Conservation (phyloP, 345 rosid species). For the Eucalyptus decipiens region DNA sequence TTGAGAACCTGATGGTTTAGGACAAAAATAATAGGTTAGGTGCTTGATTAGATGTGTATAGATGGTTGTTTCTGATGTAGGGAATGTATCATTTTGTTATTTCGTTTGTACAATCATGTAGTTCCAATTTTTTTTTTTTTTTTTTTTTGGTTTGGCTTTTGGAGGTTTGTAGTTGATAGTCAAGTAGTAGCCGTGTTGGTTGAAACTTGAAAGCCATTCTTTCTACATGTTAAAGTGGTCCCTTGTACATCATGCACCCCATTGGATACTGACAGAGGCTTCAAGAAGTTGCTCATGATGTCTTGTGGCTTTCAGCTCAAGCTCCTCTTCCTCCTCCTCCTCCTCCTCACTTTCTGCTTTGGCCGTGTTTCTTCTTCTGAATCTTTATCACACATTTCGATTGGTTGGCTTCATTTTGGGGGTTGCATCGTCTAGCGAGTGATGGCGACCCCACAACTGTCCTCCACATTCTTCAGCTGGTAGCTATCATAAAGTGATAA, state of each 20-base stretch:
- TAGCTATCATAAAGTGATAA: not conserved
- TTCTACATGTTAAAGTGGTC: not conserved
- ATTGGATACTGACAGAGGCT: not conserved
- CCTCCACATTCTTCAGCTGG: not conserved
- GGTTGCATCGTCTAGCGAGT: not conserved
- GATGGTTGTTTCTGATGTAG: not conserved
- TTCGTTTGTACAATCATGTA: not conserved
- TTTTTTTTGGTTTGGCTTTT: not conserved
- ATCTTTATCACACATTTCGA: not conserved
- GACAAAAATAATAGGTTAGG: not conserved
- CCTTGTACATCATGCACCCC: too few relatives aligned
- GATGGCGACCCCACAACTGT: not conserved
- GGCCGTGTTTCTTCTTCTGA: not conserved
- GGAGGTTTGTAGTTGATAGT: not conserved
- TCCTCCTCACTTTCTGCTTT: not conserved
- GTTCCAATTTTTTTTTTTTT: not conserved
- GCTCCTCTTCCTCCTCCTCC: not conserved
- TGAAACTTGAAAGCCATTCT: not conserved
- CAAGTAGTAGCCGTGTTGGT: not conserved
- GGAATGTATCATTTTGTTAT: not conserved
- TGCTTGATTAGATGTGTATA: not conserved
- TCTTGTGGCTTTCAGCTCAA: not conserved
- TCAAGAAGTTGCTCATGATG: not conserved
- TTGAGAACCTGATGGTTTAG: not conserved
- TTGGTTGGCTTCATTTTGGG: not conserved